phyloP scores from a whole-genome alignment of 148 eudicot species.

The Camellia sinensis region DNA sequence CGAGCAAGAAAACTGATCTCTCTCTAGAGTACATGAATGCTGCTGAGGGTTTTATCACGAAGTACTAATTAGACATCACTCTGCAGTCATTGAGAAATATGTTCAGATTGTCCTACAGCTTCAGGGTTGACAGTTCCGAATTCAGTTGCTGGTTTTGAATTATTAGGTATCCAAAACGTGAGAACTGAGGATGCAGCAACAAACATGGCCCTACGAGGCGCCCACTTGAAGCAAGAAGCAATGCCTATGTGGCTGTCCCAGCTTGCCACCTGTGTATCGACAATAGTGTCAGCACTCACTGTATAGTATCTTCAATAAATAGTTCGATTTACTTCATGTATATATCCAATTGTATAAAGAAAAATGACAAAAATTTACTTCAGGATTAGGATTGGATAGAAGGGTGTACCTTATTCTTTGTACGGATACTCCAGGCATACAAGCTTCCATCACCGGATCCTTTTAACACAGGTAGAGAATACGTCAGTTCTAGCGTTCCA shows the following conservation, averaged over 20 bases:
- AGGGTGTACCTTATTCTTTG: slow-evolving; percentile 53
- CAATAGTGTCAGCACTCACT: neutral
- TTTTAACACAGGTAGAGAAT: slow-evolving; percentile 18
- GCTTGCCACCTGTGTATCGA: slow-evolving; percentile 52
- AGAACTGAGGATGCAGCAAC: slow-evolving; percentile 92
- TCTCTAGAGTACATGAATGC: neutral
- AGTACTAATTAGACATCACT: neutral
- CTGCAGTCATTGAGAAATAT: neutral
- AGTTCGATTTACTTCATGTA: neutral
- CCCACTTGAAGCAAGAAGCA: slow-evolving; percentile 88
- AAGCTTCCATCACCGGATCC: slow-evolving; percentile 94
- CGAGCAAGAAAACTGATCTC: neutral
- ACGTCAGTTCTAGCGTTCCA: slow-evolving; percentile 8
- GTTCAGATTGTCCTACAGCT: slow-evolving; percentile 4
- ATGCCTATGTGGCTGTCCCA: slow-evolving; percentile 87
- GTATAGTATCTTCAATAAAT: neutral
- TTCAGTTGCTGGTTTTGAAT: slow-evolving; percentile 29
- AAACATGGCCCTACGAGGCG: slow-evolving; percentile 88
- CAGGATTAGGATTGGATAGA: neutral
- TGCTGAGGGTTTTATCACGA: neutral
- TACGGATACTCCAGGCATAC: slow-evolving; percentile 75
- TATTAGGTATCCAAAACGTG: slow-evolving; percentile 85
- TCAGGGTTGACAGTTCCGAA: slow-evolving; percentile 20
- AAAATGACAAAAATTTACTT: neutral
- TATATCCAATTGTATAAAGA: neutral